Conservation (phyloP, 148 eudicot genomes). For the Polygonum aviculare region DNA sequence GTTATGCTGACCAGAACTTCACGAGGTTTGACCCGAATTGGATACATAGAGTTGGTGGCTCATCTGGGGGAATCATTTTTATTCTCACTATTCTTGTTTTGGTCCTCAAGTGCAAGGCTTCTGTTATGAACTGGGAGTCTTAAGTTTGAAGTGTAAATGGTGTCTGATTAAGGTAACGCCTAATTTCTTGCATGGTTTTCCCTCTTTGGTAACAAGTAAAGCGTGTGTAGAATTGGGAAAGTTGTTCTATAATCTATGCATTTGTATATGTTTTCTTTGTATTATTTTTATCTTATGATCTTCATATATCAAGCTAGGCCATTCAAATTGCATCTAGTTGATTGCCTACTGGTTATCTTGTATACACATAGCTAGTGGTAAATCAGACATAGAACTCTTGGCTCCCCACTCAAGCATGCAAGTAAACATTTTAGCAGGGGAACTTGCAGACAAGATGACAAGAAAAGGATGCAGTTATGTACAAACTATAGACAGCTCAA, state of each 20-base stretch:
- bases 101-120: conserved; percentile 45
- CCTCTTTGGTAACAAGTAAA: neutral
- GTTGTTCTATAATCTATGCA: too few relatives aligned
- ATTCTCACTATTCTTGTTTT: conserved; percentile 49
- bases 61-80: conserved; percentile 60
- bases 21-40: conserved; percentile 65
- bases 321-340: neutral
- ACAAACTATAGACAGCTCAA: too few relatives aligned
- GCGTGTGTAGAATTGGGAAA: too few relatives aligned
- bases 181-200: neutral
- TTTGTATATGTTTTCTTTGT: neutral
- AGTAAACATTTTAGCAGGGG: neutral
- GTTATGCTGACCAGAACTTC: conserved; percentile 40
- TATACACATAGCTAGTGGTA: neutral
- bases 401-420: neutral
- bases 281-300: neutral
- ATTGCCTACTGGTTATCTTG: neutral
- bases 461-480: too few relatives aligned
- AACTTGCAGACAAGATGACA: too few relatives aligned
- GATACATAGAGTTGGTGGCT: conserved; percentile 81
- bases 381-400: neutral
- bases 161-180: neutral
- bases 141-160: neutral
- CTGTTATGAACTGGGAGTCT: neutral
- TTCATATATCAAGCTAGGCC: neutral